These are phyloP conservation scores for Pyrenophora graminea DNA, from an alignment of 2,329 filamentous ascomycete genomes.

Conservation along the genomic window DNA sequence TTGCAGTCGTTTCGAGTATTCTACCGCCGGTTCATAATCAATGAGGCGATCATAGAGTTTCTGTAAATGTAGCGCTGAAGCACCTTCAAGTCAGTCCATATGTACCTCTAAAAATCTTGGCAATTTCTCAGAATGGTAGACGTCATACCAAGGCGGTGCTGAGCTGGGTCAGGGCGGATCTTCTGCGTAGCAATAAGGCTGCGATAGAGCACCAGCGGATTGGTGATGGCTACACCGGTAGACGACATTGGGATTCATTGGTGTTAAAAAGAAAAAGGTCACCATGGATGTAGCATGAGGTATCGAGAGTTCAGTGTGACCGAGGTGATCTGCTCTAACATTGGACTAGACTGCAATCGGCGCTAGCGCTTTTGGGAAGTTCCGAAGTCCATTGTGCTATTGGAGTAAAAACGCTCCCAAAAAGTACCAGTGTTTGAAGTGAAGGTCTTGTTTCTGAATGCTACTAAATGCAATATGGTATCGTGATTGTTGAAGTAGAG, in stretches of 20 bases:
- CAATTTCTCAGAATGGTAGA: constrained; percentile 31
- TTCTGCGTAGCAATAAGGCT: constrained; percentile 68
- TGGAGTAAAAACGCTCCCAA: neutral
- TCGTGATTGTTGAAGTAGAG: constrained; percentile 11
- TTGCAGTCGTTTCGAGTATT: constrained; percentile 69
- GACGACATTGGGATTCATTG: constrained; percentile 41
- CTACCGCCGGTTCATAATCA: constrained; percentile 73
- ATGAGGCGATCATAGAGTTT: constrained; percentile 76
- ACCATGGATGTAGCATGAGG: constrained; percentile 11
- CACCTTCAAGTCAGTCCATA: constrained; percentile 2
- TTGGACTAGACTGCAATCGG: constrained; percentile 31
- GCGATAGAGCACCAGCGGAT: constrained; percentile 77
- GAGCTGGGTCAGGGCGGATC: constrained; percentile 70
- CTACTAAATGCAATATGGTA: constrained; percentile 34
- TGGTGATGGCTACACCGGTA: constrained; percentile 57
- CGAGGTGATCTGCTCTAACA: constrained; percentile 27
- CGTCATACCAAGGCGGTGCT: constrained; percentile 64
- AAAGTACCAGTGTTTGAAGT: neutral
- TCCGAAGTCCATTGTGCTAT: neutral
- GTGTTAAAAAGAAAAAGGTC: constrained; percentile 8
- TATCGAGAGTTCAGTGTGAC: constrained; percentile 10
- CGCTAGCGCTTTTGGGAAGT: constrained; percentile 24
- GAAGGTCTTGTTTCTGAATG: constrained; percentile 20
- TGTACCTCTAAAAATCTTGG: constrained; percentile 1
- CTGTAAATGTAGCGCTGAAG: constrained; percentile 70